Percentiles rank a stretch among this genome's conserved stretches.
These are phyloP conservation scores for Begonia peltatifolia DNA, from an alignment of 306 rosid genomes.

Conservation along the genomic window DNA sequence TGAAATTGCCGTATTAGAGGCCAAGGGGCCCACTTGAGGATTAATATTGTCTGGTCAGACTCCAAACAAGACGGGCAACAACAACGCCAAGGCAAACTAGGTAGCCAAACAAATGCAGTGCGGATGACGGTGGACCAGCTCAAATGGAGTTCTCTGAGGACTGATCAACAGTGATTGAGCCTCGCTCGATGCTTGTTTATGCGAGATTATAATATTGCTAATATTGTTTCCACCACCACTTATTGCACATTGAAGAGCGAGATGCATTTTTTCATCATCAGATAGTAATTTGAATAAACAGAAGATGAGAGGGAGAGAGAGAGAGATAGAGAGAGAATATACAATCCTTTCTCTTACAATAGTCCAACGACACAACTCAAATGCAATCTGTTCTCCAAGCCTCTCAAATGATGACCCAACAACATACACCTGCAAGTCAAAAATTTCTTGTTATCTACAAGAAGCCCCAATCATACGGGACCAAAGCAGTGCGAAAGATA, in stretches of 20 bases:
- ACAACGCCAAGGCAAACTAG: neutral
- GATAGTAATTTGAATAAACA: neutral
- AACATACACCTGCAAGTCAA: conserved; percentile 80
- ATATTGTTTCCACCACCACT: too few relatives aligned
- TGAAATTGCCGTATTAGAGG: conserved; percentile 24
- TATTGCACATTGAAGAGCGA: too few relatives aligned
- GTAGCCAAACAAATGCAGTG: too few relatives aligned
- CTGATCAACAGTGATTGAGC: neutral
- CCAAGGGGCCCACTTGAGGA: conserved; percentile 29
- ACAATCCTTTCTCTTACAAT: conserved; percentile 27
- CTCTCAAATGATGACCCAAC: conserved; percentile 90
- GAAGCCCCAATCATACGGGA: conserved; percentile 1
- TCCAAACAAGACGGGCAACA: conserved; percentile 7
- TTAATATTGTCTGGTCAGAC: conserved; percentile 23
- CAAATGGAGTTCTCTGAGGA: neutral
- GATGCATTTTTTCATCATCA: neutral
- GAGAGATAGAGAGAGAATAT: neutral
- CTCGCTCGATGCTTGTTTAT: neutral
- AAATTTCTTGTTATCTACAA: neutral
- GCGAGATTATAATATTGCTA: too few relatives aligned
- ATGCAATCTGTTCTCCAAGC: conserved; percentile 93
- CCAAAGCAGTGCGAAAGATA: conserved; percentile 5
- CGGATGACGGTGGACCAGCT: neutral
- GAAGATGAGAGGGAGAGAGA: neutral
- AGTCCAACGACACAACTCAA: conserved; percentile 83